Percentiles rank a stretch among this genome's conserved stretches.
Conservation (phyloP, 78 protist genomes). For the Dictyostelium firmibasis region DNA sequence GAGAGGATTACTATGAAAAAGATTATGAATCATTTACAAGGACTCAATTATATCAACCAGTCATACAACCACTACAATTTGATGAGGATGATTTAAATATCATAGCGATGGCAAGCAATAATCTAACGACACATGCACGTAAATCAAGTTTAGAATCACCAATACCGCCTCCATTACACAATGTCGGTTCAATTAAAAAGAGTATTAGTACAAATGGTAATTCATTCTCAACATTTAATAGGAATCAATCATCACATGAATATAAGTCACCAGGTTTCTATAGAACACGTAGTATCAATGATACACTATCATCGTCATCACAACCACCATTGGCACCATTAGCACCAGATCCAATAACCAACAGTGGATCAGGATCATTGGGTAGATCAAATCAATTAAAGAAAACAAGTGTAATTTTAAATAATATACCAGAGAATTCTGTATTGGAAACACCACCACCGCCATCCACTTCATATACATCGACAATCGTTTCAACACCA, state of each 20-base stretch:
- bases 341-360: not conserved
- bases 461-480: not conserved
- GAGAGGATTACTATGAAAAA: not conserved
- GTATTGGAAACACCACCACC: not conserved
- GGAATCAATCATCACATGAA: conserved; percentile 23
- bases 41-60: conserved; percentile 6
- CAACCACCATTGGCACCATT: not conserved
- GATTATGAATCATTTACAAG: not conserved
- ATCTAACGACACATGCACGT: not conserved
- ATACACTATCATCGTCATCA: not conserved
- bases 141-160: conserved; percentile 13
- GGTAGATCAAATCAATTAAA: conserved; percentile 3
- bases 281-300: not conserved
- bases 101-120: not conserved
- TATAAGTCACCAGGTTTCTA: not conserved
- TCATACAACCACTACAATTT: conserved; percentile 5
- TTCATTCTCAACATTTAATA: not conserved
- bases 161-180: not conserved
- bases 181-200: not conserved
- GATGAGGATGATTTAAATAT: conserved; percentile 35
- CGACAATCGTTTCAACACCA: not conserved
- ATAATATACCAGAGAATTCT: conserved; percentile 2
- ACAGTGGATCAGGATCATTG: not conserved
- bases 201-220: not conserved
- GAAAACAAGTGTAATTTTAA: not conserved